Conservation (phyloP, 2,329 filamentous ascomycete species). For the Fonsecaea monophora region DNA sequence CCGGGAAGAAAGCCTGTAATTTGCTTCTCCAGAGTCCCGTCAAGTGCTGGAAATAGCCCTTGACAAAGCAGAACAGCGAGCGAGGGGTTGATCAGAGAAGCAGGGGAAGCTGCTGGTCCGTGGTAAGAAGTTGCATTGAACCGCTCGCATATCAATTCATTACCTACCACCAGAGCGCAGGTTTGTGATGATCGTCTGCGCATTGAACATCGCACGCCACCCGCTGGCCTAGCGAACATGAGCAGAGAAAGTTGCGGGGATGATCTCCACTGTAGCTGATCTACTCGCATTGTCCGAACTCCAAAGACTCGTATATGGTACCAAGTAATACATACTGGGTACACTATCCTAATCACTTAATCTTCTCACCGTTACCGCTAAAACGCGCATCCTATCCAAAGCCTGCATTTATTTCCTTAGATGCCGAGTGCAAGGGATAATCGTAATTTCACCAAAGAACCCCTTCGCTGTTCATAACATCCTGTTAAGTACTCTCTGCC, state of each 20-base stretch:
- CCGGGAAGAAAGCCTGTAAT: background rate
- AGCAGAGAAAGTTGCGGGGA: background rate
- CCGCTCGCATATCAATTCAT: background rate
- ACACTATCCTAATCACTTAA: too few species aligned
- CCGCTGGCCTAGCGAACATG: background rate
- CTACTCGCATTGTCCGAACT: too few species aligned
- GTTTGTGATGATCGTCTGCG: background rate
- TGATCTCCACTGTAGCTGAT: background rate
- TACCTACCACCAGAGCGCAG: background rate
- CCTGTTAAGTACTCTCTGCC: background rate
- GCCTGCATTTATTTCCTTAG: background rate
- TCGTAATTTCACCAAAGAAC: background rate
- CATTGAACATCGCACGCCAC: background rate
- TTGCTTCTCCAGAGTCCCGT: background rate
- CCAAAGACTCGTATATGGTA: too few species aligned
- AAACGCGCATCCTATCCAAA: background rate
- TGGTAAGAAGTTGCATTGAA: background rate
- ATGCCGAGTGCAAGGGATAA: background rate
- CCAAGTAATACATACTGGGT: too few species aligned
- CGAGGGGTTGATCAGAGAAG: background rate
- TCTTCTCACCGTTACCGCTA: too few species aligned
- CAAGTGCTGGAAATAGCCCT: background rate
- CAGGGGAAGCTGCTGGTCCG: background rate
- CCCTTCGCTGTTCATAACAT: background rate
- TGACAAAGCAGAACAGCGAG: background rate